phyloP scores from a whole-genome alignment of 2,329 filamentous ascomycete species.

The Ascochyta fabae region DNA sequence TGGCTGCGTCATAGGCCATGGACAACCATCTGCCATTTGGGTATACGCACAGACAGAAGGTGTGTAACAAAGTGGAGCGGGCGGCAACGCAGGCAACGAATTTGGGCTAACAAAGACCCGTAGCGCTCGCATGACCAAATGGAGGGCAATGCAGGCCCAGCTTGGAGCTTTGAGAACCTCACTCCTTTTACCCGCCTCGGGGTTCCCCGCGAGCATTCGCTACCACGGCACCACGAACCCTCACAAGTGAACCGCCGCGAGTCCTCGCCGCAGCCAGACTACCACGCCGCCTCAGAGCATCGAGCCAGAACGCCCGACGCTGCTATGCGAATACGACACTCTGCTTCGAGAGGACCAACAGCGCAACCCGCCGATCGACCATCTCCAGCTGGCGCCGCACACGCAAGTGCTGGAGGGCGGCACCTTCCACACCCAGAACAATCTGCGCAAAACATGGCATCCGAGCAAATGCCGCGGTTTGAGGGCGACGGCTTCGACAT shows the following conservation, averaged over 20 bases:
- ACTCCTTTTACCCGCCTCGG: slow-evolving; percentile 15
- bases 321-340: slow-evolving; percentile 1
- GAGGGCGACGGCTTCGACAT: slow-evolving; percentile 63
- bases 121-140: slow-evolving; percentile 47
- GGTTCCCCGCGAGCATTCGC: slow-evolving; percentile 11
- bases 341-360: background rate
- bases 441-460: slow-evolving; percentile 33
- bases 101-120: slow-evolving; percentile 9
- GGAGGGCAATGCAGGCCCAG: slow-evolving; percentile 38
- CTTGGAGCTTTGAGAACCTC: slow-evolving; percentile 28
- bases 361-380: slow-evolving; percentile 4
- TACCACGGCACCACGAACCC: slow-evolving; percentile 11
- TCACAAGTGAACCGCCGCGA: slow-evolving; percentile 13
- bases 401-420: slow-evolving; percentile 24
- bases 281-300: slow-evolving; percentile 4
- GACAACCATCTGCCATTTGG: slow-evolving; percentile 39
- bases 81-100: slow-evolving; percentile 20
- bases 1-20: slow-evolving; percentile 31
- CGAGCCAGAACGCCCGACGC: slow-evolving; percentile 15
- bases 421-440: slow-evolving; percentile 27
- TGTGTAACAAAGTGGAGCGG: slow-evolving; percentile 27
- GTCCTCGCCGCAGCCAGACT: slow-evolving; percentile 6
- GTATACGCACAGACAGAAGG: slow-evolving; percentile 45
- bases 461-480: slow-evolving; percentile 37
- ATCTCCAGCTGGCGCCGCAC: slow-evolving; percentile 12